Conservation (phyloP, 1,284 basidiomycete genomes). For the Cryptococcus wingfieldii region DNA sequence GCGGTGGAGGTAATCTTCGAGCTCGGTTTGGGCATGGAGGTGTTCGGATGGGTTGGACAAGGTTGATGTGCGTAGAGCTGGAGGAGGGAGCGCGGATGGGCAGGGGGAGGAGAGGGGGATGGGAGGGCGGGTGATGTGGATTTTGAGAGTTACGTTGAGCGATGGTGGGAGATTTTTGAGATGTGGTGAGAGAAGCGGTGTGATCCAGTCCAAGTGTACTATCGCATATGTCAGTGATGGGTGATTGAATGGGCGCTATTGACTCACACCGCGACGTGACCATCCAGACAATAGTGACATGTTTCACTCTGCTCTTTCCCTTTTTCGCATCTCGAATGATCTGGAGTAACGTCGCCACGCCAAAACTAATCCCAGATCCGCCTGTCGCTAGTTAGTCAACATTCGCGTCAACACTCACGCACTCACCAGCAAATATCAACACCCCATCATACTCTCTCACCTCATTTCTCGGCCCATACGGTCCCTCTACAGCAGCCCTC, state of each 20-base stretch:
- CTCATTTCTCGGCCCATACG: slow-evolving; percentile 31
- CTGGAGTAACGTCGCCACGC: slow-evolving; percentile 29
- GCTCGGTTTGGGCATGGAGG: not conserved
- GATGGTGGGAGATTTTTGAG: slow-evolving; percentile 14
- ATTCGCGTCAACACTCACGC: not conserved
- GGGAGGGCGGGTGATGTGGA: slow-evolving; percentile 26
- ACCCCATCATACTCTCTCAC: slow-evolving; percentile 29
- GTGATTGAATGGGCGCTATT: not conserved
- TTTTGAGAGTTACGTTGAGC: slow-evolving; percentile 18
- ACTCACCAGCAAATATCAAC: slow-evolving; percentile 39
- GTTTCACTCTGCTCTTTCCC: slow-evolving; percentile 26
- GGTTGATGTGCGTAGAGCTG: not conserved
- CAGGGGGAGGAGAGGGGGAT: slow-evolving; percentile 9
- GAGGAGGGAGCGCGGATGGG: not conserved
- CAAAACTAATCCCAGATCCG: slow-evolving; percentile 43
- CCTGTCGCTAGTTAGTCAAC: slow-evolving; percentile 12
- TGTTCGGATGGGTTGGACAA: not conserved
- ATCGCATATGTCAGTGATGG: not conserved
- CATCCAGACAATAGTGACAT: slow-evolving; percentile 39
- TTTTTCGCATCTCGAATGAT: slow-evolving; percentile 25
- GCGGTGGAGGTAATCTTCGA: not conserved
- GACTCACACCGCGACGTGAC: slow-evolving; percentile 25
- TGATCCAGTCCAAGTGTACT: slow-evolving; percentile 34
- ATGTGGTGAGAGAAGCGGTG: slow-evolving; percentile 20
- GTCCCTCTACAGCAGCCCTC: slow-evolving; percentile 38